Evolutionary conservation across 352 stramenopile species (phyloP).

Genomic region (Phytophthora ramorum): DNA sequence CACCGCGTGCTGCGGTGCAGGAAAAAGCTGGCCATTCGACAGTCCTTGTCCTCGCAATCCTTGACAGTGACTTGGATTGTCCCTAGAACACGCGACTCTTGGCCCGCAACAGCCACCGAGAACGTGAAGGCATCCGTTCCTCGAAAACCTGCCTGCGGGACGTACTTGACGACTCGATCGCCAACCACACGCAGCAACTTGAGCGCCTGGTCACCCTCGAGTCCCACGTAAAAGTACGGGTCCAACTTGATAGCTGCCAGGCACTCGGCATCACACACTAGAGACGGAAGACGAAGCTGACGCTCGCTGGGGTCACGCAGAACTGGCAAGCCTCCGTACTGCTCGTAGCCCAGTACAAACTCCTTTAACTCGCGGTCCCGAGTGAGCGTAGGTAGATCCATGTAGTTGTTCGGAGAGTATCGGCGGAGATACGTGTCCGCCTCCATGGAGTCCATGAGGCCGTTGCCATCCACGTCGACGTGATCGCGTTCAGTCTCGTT

Average conservation of each 20-base stretch:
- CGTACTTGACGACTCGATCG: slow-evolving; percentile 64
- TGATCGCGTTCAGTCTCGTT: slow-evolving; percentile 68
- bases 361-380: slow-evolving; percentile 53
- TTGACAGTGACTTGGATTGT: slow-evolving; percentile 65
- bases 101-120: slow-evolving; percentile 49
- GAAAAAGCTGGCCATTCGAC: slow-evolving; percentile 38
- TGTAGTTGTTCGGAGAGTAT: slow-evolving; percentile 60
- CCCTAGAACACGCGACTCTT: slow-evolving; percentile 54
- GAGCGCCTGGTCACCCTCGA: slow-evolving; percentile 53
- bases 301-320: slow-evolving; percentile 57
- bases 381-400: slow-evolving; percentile 40
- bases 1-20: slow-evolving; percentile 32
- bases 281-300: slow-evolving; percentile 57
- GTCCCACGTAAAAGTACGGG: slow-evolving; percentile 61
- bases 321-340: slow-evolving; percentile 54
- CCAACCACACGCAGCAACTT: slow-evolving; percentile 52
- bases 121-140: slow-evolving; percentile 71
- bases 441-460: slow-evolving; percentile 62
- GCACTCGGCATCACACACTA: slow-evolving; percentile 56
- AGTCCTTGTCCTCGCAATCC: slow-evolving; percentile 58
- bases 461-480: slow-evolving; percentile 67
- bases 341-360: slow-evolving; percentile 57
- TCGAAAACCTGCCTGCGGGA: slow-evolving; percentile 55
- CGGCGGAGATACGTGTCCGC: slow-evolving; percentile 56
- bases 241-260: slow-evolving; percentile 54